Evolutionary conservation across 2,329 filamentous ascomycete genomes (phyloP).

Genomic region (Ambrosiella beaveri): DNA sequence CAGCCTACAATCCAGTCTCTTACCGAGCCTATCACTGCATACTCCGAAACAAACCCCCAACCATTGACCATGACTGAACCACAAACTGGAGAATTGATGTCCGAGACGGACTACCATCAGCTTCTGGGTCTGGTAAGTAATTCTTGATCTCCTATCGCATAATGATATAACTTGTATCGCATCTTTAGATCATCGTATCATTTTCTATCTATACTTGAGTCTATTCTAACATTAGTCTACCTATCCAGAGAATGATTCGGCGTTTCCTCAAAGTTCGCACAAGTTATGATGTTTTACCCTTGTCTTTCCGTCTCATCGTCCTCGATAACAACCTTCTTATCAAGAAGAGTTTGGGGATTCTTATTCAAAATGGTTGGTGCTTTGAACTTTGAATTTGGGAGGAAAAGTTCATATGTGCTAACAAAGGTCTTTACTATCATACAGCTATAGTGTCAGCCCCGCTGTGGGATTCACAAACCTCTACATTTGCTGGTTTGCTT

Average conservation of each 20-base stretch:
- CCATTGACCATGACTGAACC: constrained; percentile 4
- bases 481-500: constrained; percentile 81
- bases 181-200: no score
- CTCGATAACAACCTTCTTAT: constrained; percentile 91
- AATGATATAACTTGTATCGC: no score
- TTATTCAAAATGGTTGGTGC: constrained; percentile 72
- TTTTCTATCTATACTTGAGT: no score
- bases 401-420: neutral
- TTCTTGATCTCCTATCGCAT: no score
- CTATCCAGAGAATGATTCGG: constrained; percentile 61
- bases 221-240: neutral
- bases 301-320: constrained; percentile 89
- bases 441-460: constrained; percentile 92
- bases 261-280: constrained; percentile 92
- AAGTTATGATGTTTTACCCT: constrained; percentile 91
- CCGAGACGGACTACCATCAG: constrained; percentile 57
- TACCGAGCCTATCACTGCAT: constrained; percentile 20
- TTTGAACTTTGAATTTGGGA: neutral
- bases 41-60: constrained; percentile 25
- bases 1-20: constrained; percentile 18
- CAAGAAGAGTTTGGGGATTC: constrained; percentile 89
- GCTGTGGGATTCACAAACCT: constrained; percentile 86
- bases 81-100: constrained; percentile 18
- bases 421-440: neutral
- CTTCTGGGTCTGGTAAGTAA: constrained; percentile 55